Base-by-base conservation (phyloP, 495 filamentous ascomycete genomes). In the Tuber melanosporum region DNA sequence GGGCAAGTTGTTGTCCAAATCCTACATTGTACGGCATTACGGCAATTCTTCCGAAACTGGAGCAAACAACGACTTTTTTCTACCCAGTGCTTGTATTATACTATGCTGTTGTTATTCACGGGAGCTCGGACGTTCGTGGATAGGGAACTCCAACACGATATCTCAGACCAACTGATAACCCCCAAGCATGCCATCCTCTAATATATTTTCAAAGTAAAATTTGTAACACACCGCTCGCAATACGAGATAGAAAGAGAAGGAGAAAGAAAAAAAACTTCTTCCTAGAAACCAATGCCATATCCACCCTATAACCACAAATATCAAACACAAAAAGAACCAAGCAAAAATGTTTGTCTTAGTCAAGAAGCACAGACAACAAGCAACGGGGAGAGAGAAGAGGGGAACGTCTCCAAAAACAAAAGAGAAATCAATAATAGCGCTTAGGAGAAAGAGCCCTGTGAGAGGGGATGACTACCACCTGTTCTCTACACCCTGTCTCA, bases 261-360 rank as follows among this genome's bases (percentile, higher is more conserved):
- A 15, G 1, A 62, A 62, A 1, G 17, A 5, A 32, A 17, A 62
- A 32, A 66, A 66, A 32, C 10, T 5, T 62, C 52, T 57, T 62
- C 57, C 57, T 12, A 66, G 17, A 36, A 26, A 66, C 57, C 26
- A 1, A 17, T 66, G 15, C 57, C 57, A 36, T 66, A 66, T 36
- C 26, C 57, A 36, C 57, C 57, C 57, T 66, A 66, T 66, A 66
- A 66, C 57, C 57, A 66, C 57, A 66, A 57, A 66, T 66, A 36
- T 66, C 10, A 66, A 66, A 66, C 12, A 66, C 26, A 66, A 36
- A 66, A 66, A n/a, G 26, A 36, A 36, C 26, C 12, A 3, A 0
- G 26, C 26, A 17, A 36, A 66, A 4, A n/a, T 62, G 15, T 26
- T 2, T 32, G 10, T 62, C 1, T 62, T 15, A 12, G 57, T 5